A percentile compares a stretch with the other conserved stretches of the same genome.
phyloP scores from a whole-genome alignment of 257 asterid species.

The Scutellaria baicalensis region DNA sequence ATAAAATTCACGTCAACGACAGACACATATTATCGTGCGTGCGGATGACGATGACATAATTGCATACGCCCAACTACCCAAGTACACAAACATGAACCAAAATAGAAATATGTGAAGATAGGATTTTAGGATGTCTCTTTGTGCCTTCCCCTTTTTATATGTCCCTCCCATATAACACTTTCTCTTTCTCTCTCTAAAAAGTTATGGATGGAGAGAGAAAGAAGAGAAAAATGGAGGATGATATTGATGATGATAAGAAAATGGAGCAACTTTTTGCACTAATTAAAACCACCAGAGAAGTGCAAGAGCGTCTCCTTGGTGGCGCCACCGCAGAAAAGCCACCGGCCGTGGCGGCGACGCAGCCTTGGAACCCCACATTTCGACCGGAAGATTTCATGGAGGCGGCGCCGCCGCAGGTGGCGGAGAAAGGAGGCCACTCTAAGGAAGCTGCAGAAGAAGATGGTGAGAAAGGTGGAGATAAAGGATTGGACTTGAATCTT shows the following conservation, averaged over 20 bases:
- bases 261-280: slow-evolving; percentile 28
- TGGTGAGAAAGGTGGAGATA: neutral
- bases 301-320: neutral
- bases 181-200: neutral
- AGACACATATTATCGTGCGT: no score
- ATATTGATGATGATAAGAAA: neutral
- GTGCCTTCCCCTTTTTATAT: no score
- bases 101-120: no score
- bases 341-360: neutral
- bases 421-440: slow-evolving; percentile 2
- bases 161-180: neutral
- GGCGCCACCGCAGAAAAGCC: neutral
- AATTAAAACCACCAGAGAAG: slow-evolving; percentile 22
- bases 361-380: slow-evolving; percentile 27
- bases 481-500: slow-evolving; percentile 29
- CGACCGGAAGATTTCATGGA: slow-evolving; percentile 24
- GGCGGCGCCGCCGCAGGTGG: slow-evolving; percentile 3
- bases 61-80: no score
- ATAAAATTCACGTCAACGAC: no score
- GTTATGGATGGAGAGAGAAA: slow-evolving; percentile 18
- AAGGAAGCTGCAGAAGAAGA: neutral
- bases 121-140: no score
- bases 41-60: no score
- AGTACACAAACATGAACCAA: no score
- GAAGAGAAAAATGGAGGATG: slow-evolving; percentile 14